Percentiles rank a stretch among this genome's conserved stretches.
Conservation (phyloP, 2,329 filamentous ascomycete species). For the Gnomoniopsis sp. region DNA sequence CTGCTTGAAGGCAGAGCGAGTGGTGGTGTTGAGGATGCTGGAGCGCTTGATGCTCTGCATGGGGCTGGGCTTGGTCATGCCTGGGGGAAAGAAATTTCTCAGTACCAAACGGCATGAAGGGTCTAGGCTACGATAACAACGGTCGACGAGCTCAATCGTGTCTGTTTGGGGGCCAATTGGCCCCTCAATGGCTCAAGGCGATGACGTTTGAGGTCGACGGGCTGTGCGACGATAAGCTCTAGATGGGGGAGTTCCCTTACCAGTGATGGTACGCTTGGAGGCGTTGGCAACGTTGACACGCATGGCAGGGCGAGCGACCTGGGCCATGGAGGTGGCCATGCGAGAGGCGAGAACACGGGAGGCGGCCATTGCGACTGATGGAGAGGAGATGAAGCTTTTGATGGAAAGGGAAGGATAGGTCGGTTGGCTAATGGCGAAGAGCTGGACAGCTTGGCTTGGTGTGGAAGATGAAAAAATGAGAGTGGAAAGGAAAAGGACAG, state of each 20-base stretch:
- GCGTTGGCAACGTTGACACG: conserved; percentile 60
- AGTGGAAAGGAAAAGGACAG: conserved; percentile 27
- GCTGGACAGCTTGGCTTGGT: conserved; percentile 26
- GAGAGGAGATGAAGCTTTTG: conserved; percentile 42
- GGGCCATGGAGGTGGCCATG: conserved; percentile 74
- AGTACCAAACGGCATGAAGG: conserved; percentile 10
- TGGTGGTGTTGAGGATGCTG: conserved; percentile 64
- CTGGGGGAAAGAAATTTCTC: conserved; percentile 32
- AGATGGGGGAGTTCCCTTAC: conserved; percentile 44
- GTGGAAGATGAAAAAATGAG: conserved; percentile 21
- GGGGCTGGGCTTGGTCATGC: conserved; percentile 55
- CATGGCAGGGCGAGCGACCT: conserved; percentile 74
- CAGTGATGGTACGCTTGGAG: conserved; percentile 74
- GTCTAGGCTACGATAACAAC: conserved; percentile 4
- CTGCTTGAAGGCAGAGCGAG: conserved; percentile 60
- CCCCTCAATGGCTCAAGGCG: conserved; percentile 3
- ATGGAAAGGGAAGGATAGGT: conserved; percentile 27
- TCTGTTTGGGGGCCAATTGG: conserved; percentile 29
- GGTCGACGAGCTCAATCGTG: background rate
- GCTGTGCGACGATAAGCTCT: conserved; percentile 18
- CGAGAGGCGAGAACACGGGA: conserved; percentile 74
- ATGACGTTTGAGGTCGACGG: conserved; percentile 17
- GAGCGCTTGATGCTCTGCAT: conserved; percentile 75
- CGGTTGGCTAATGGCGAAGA: conserved; percentile 20
- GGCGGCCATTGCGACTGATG: conserved; percentile 72